Evolutionary conservation across 192 early-diverging fungal species (phyloP), one percentile per base, ranked within the genome.

Genomic region (Gryganskiella cystojenkinii): DNA sequence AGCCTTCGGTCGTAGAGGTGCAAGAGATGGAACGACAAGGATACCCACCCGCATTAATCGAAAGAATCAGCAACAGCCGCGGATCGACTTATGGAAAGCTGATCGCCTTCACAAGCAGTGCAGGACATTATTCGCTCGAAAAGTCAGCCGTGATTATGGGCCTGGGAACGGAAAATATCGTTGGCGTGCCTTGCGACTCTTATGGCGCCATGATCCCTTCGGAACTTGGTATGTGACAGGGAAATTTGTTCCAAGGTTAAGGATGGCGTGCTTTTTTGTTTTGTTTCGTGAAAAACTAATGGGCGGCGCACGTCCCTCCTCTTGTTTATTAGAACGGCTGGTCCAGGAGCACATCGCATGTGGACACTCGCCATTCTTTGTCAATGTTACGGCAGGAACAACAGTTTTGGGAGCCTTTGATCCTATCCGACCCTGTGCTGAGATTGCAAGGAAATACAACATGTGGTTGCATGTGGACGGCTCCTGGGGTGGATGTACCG

Each of bases 331-430:
- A 86, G 86, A 84, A 35, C 67, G 64, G 2, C 31, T 86, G 43
- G 80, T 93, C 17, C 67, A 71, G 19, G 53, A 60, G 11, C 75
- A 82, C 0, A 46, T 85, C 4, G 74, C 61, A 8, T 19, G 61
- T 1, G 90, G 85, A 19, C 85, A 85, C 9, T 80, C 81, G 13
- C 94, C 94, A 17, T 94, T 93, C 58, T 94, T 94, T 65, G 88
- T 95, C 70, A 93, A 92, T 70, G 90, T 89, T 10, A 95, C 94
- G 0, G 88, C 91, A 43, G 94, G 94, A 37, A 95, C 94, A 4
- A 95, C 93, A 3, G 93, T 95, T 17, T 74, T 95, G 71, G 90
- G 92, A 15, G 88, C 94, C 0, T 94, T 92, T 73, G 94, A 95
- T 62, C 90, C 90, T 7, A 79, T 94, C 25, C 70, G 68, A 3